Conservation (phyloP, 192 early-diverging fungal species). For the Entomortierella parvispora region DNA sequence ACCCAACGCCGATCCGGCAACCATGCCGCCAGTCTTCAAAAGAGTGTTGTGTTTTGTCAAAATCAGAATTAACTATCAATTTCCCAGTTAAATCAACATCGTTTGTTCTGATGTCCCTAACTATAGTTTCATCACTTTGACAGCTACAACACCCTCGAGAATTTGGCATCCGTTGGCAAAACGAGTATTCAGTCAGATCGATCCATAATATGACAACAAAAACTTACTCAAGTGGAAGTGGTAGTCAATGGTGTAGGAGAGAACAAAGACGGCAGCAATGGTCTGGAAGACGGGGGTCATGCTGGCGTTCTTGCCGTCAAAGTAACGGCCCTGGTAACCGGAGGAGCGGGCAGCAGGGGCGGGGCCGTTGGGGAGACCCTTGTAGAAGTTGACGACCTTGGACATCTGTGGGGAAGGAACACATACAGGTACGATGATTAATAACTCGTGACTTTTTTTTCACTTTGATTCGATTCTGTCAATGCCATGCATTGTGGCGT, state of each 20-base stretch:
- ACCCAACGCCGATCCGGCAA: background rate
- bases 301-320: constrained; percentile 76
- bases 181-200: no score
- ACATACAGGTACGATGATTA: background rate
- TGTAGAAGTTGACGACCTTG: constrained; percentile 78
- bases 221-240: constrained; percentile 79
- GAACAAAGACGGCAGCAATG: constrained; percentile 65
- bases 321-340: constrained; percentile 79
- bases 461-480: no score
- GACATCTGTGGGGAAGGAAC: constrained; percentile 40
- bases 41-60: no score
- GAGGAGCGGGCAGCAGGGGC: constrained; percentile 61
- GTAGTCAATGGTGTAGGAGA: constrained; percentile 78
- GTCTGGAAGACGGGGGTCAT: constrained; percentile 72
- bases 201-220: background rate
- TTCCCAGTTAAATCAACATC: constrained; percentile 10
- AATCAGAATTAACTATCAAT: no score
- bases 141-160: background rate
- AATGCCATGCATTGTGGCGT: no score
- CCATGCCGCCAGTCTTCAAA: no score
- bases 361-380: constrained; percentile 78
- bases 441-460: no score
- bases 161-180: no score
- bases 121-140: constrained; percentile 25
- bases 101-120: constrained; percentile 21